phyloP scores from a whole-genome alignment of 495 filamentous ascomycete species.

The Trypethelium eluteriae region DNA sequence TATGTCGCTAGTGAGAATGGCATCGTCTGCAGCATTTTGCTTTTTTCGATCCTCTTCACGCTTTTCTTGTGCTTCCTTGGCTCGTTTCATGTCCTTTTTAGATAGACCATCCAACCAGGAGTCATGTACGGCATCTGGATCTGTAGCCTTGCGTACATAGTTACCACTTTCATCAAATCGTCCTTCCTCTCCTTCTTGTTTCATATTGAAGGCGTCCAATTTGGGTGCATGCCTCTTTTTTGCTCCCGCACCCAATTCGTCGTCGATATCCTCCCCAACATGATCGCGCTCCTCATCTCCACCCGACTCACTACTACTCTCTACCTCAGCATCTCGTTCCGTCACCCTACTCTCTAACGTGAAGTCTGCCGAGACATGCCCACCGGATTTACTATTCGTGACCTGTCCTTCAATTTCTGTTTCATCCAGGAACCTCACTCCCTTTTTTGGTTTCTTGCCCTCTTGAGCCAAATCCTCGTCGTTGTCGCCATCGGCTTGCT shows the following conservation, averaged over 20 bases:
- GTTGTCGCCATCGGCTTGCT: constrained; percentile 38
- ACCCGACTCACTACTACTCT: constrained; percentile 55
- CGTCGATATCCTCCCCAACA: constrained; percentile 63
- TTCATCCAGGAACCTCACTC: constrained; percentile 65
- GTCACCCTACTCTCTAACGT: constrained; percentile 24
- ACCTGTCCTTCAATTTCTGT: constrained; percentile 84
- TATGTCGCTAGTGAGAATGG: constrained; percentile 63
- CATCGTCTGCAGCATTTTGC: constrained; percentile 63
- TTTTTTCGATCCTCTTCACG: constrained; percentile 67
- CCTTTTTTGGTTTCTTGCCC: constrained; percentile 62
- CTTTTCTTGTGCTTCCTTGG: constrained; percentile 80
- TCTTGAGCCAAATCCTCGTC: constrained; percentile 35
- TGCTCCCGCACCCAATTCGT: constrained; percentile 80
- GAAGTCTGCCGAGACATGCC: constrained; percentile 56
- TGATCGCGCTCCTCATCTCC: constrained; percentile 65
- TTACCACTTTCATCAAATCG: constrained; percentile 85
- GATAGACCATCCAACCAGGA: constrained; percentile 85
- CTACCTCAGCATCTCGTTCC: constrained; percentile 22
- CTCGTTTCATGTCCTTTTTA: constrained; percentile 85
- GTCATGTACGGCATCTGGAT: constrained; percentile 87
- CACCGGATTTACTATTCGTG: constrained; percentile 61
- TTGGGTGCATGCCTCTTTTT: constrained; percentile 94
- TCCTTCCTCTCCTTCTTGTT: constrained; percentile 82
- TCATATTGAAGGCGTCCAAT: constrained; percentile 94
- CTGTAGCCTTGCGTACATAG: constrained; percentile 78